Percentiles rank a stretch among this genome's conserved stretches.
These are phyloP conservation scores for Mycena alexandri DNA, from an alignment of 768 basidiomycete species.

Conservation along the genomic window DNA sequence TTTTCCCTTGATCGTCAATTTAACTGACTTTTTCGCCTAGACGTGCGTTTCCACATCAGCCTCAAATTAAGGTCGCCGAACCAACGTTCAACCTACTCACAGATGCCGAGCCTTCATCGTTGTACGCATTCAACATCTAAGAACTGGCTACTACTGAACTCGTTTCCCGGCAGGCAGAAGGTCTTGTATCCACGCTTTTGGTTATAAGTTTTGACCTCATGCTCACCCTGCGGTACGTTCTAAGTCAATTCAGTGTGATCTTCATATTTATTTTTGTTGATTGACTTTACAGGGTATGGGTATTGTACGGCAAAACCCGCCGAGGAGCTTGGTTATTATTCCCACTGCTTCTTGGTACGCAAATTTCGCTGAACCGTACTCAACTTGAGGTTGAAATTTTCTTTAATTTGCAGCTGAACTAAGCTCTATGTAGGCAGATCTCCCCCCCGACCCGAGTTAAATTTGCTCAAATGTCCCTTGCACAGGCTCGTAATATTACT, in stretches of 20 bases:
- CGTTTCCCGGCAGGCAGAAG: slow-evolving; percentile 2
- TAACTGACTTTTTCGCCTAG: too few relatives aligned
- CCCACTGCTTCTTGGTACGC: slow-evolving; percentile 23
- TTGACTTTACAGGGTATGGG: slow-evolving; percentile 11
- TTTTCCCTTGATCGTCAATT: too few relatives aligned
- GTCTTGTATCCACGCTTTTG: slow-evolving; percentile 10
- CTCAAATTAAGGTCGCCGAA: too few relatives aligned
- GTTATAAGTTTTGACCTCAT: slow-evolving; percentile 11
- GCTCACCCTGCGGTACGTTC: slow-evolving; percentile 12
- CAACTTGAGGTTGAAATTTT: not conserved
- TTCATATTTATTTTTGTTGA: not conserved
- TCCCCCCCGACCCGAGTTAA: too few relatives aligned
- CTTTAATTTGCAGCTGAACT: not conserved
- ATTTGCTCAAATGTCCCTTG: not conserved
- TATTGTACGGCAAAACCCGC: slow-evolving; percentile 25
- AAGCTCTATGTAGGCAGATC: slow-evolving; percentile 5
- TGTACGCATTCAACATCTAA: not conserved
- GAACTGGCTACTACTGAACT: too few relatives aligned
- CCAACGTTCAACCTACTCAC: not conserved
- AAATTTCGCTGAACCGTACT: not conserved
- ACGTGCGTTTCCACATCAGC: too few relatives aligned
- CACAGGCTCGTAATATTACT: slow-evolving; percentile 18
- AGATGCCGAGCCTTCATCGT: slow-evolving; percentile 15
- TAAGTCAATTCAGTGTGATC: not conserved
- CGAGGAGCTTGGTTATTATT: slow-evolving; percentile 14